Base-by-base conservation (phyloP, 208 protist genomes). In the Borovskyia barvae region DNA sequence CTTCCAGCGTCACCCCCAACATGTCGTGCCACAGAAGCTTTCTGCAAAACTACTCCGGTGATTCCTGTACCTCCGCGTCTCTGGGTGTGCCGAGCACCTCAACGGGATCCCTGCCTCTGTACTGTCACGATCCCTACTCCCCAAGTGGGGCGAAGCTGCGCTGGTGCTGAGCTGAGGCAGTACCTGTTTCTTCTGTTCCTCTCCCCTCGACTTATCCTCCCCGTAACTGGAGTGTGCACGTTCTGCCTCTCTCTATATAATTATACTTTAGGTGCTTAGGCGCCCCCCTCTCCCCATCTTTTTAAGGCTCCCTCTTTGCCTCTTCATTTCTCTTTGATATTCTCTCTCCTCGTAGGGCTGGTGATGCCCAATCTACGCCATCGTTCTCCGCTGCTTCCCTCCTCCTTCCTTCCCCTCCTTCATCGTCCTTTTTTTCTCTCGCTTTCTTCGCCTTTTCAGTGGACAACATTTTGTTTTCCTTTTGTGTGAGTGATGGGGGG, bases 41-140 rank as follows among this genome's bases (percentile, higher is more conserved):
- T 49, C 40, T 6, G 35, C 0, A n/a, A 22, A 1, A 12, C 32
- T 4, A 35, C 57, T 0, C 54, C 54, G 17, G 24, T 30, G 1
- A n/a, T n/a, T n/a, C n/a, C n/a, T n/a, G n/a, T n/a, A n/a, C n/a
- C n/a, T n/a, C n/a, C n/a, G n/a, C n/a, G n/a, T n/a, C n/a, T n/a
- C n/a, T n/a, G n/a, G n/a, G n/a, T n/a, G n/a, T n/a, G n/a, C n/a
- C n/a, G n/a, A n/a, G n/a, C n/a, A n/a, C n/a, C n/a, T n/a, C n/a
- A n/a, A n/a, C n/a, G n/a, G n/a, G n/a, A n/a, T n/a, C n/a, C n/a
- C n/a, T n/a, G n/a, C n/a, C n/a, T n/a, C n/a, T n/a, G n/a, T n/a
- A n/a, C 54, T 63, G 63, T 35, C 63, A 70, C 36, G 63, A 70
- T 49, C 63, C 63, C 8, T 70, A 70, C 48, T 70, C 54, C 0